A percentile compares a stretch with the other conserved stretches of the same genome.
These are phyloP conservation scores for Tolypocladium cylindrosporum DNA, from an alignment of 2,329 filamentous ascomycete species.

Conservation along the genomic window DNA sequence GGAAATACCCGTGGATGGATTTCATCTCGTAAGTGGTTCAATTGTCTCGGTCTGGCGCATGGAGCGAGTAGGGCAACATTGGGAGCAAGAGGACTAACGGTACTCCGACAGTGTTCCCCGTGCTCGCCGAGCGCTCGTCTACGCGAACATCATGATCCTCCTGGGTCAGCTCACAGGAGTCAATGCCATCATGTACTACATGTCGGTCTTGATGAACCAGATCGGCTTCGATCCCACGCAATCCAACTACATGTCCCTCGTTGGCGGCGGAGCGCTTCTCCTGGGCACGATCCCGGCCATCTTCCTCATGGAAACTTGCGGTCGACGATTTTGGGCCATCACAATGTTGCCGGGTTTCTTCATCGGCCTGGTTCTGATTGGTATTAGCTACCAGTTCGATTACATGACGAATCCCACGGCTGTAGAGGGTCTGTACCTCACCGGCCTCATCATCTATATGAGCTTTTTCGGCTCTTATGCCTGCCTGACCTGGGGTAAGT, in stretches of 20 bases:
- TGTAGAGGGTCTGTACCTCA: conserved; percentile 52
- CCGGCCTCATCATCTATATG: conserved; percentile 60
- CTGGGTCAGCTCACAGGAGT: conserved; percentile 63
- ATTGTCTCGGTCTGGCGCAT: background rate
- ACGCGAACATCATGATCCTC: conserved; percentile 61
- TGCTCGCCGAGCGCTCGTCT: conserved; percentile 54
- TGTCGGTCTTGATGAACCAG: conserved; percentile 55
- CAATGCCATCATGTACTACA: conserved; percentile 64
- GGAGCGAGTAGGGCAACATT: background rate
- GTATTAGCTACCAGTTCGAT: conserved; percentile 49
- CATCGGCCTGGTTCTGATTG: conserved; percentile 57
- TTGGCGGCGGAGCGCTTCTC: conserved; percentile 58
- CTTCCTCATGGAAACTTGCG: conserved; percentile 62
- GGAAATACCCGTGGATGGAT: conserved; percentile 59
- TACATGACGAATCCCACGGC: conserved; percentile 21
- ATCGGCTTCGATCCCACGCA: conserved; percentile 55
- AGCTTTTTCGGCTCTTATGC: conserved; percentile 58
- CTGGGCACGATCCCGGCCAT: conserved; percentile 59
- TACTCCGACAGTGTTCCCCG: conserved; percentile 37
- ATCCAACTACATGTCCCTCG: conserved; percentile 64
- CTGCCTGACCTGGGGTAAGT: conserved; percentile 45
- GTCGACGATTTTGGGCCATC: conserved; percentile 66
- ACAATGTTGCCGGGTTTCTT: conserved; percentile 65
- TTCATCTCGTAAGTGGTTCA: conserved; percentile 46
- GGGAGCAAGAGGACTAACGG: background rate